Conservation (phyloP, 1,284 basidiomycete genomes). For the Tilletia setariae region DNA sequence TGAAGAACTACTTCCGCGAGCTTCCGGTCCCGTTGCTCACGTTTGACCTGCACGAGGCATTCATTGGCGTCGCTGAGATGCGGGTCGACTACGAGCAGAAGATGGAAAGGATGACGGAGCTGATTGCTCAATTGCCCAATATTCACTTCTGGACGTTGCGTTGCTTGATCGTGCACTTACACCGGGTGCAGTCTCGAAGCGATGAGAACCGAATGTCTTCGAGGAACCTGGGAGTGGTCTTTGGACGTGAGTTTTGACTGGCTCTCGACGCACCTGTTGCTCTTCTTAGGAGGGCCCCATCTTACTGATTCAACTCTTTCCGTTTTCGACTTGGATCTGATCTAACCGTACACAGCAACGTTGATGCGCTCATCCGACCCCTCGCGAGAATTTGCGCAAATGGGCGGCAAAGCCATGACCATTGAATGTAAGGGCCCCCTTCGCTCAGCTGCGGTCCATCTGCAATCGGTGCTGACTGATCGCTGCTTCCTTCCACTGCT, state of each 20-base stretch:
- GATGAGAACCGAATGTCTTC: slow-evolving; percentile 88
- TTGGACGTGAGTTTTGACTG: slow-evolving; percentile 78
- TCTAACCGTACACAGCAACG: slow-evolving; percentile 65
- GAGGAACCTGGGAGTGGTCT: slow-evolving; percentile 96
- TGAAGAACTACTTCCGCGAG: slow-evolving; percentile 93
- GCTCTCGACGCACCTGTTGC: background rate
- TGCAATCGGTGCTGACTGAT: slow-evolving; percentile 72
- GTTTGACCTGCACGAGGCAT: slow-evolving; percentile 83
- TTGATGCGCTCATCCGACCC: slow-evolving; percentile 85
- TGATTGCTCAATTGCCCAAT: slow-evolving; percentile 74
- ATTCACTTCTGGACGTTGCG: slow-evolving; percentile 84
- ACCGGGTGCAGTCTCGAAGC: slow-evolving; percentile 55
- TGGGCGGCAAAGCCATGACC: slow-evolving; percentile 89
- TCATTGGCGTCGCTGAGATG: slow-evolving; percentile 59
- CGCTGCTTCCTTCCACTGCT: slow-evolving; percentile 27
- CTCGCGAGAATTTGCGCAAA: slow-evolving; percentile 86
- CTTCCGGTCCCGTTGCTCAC: slow-evolving; percentile 88
- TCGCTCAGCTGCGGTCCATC: too few species aligned
- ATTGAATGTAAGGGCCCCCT: slow-evolving; percentile 45
- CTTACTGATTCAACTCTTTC: background rate
- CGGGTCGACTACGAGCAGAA: slow-evolving; percentile 17
- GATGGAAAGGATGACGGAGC: slow-evolving; percentile 57
- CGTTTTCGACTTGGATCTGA: too few species aligned
- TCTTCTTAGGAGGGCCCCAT: background rate
- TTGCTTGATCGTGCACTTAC: slow-evolving; percentile 78